Percentiles rank a stretch among this genome's conserved stretches.
Conservation (phyloP, 1,284 basidiomycete genomes). For the Puccinia coronata region DNA sequence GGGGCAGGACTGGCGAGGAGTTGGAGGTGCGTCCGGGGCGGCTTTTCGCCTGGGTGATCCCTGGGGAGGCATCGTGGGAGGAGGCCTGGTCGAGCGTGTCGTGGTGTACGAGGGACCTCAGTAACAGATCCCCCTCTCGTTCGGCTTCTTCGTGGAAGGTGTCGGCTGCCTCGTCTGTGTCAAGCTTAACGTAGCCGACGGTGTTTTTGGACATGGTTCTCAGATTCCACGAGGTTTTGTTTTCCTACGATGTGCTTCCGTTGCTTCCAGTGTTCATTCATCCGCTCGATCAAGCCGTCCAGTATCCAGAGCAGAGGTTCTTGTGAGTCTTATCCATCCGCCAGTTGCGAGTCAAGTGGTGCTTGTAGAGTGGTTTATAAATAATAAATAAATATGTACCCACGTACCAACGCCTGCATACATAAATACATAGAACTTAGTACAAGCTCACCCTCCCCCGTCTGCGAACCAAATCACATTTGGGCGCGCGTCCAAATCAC, state of each 20-base stretch:
- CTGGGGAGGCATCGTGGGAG: neutral
- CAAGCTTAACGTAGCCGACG: neutral
- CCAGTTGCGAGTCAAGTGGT: neutral
- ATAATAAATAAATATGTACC: no score
- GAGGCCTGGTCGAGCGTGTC: neutral
- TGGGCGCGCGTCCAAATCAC: no score
- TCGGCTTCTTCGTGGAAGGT: neutral
- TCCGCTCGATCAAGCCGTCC: constrained; percentile 3
- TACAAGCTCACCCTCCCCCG: no score
- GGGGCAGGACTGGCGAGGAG: neutral
- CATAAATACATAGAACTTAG: no score
- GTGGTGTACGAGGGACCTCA: neutral
- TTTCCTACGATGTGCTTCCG: neutral
- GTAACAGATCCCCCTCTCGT: constrained; percentile 9
- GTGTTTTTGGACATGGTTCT: constrained; percentile 19
- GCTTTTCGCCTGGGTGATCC: constrained; percentile 15
- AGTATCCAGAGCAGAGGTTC: neutral
- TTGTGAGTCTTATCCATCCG: neutral
- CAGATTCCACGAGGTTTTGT: neutral
- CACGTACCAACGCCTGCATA: no score
- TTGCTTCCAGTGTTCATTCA: constrained; percentile 22
- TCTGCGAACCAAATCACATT: no score
- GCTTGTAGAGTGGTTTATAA: no score
- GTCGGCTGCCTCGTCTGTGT: neutral
- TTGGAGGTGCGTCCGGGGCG: neutral